Base-by-base conservation (phyloP, 2,329 filamentous ascomycete genomes). In the Fusarium bactridioides region DNA sequence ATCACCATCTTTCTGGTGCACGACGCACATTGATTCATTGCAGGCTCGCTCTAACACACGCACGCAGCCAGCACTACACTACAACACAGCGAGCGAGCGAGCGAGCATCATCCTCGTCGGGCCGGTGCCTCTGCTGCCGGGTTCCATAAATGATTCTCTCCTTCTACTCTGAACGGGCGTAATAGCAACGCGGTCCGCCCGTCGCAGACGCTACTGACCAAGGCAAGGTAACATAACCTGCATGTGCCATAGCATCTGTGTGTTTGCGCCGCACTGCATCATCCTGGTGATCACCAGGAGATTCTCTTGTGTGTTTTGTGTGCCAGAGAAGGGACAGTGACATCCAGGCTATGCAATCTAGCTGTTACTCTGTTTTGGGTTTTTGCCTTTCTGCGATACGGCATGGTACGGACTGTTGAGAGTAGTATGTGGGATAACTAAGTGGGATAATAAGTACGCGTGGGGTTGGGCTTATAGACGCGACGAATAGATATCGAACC, bases 181-280 rank as follows among this genome's bases (percentile, higher is more conserved):
- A 50, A 67, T 62, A 66, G 59, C 25, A 64, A 31, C 29, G 47
- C 38, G 66, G 56, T 64, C 65, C 72, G 70, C 70, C 70, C 68
- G 55, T 50, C 41, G 60, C 60, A 61, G 33, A 65, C 73, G 45
- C 64, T 76, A 57, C 60, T 53, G 43, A 54, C 61, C 62, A 64
- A 74, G 40, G 16, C 29, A 23, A 57, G 54, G 54, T 57, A 57
- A 50, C 55, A 57, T 57, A 57, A 50, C 55, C 44, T 57, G 38
- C 70, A 31, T 64, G 47, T 63, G 23, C 59, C 54, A 58, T 40
- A 33, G 37, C 66, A 48, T 64, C 61, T 72, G 62, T 61, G 63
- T 62, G 61, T 69, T 65, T 69, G 67, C 41, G 59, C 65, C 44
- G 25, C 66, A 63, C 66, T 51, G 51, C 64, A 51, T 67, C 44